Percentiles rank a stretch among this genome's conserved stretches.
phyloP scores from a whole-genome alignment of 495 filamentous ascomycete species.

The Penicillium canariense region DNA sequence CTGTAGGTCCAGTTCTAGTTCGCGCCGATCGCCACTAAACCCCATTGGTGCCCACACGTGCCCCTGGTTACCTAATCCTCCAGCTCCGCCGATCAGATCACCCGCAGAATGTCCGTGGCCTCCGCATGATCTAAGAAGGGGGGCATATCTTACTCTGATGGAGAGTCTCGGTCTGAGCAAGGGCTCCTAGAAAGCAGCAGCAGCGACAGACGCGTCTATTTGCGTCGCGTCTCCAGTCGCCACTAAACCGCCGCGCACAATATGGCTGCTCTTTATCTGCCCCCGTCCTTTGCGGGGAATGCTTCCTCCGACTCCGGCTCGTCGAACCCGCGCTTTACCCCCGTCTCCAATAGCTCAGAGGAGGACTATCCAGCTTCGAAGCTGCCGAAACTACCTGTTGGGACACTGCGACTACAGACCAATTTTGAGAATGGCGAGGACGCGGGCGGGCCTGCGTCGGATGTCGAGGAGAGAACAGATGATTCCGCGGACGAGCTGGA shows the following conservation, averaged over 20 bases:
- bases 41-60: constrained; percentile 11
- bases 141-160: background rate
- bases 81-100: constrained; percentile 7
- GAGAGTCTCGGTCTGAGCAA: background rate
- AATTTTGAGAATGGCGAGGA: constrained; percentile 28
- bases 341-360: constrained; percentile 35
- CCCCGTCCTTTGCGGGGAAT: constrained; percentile 28
- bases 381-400: constrained; percentile 15
- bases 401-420: constrained; percentile 35
- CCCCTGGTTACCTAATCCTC: constrained; percentile 10
- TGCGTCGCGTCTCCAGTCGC: background rate
- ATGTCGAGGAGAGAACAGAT: constrained; percentile 23
- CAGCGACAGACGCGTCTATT: constrained; percentile 1
- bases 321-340: constrained; percentile 35
- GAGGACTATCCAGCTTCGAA: constrained; percentile 15
- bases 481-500: constrained; percentile 33
- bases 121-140: background rate
- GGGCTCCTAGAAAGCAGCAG: background rate
- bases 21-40: constrained; percentile 8
- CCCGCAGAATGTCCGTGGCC: constrained; percentile 4
- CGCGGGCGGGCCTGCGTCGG: constrained; percentile 19
- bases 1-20: background rate
- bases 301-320: constrained; percentile 29
- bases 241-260: background rate
- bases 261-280: constrained; percentile 29